Evolutionary conservation across 1,284 basidiomycete genomes (phyloP).

Genomic region (Papiliotrema flavescens): DNA sequence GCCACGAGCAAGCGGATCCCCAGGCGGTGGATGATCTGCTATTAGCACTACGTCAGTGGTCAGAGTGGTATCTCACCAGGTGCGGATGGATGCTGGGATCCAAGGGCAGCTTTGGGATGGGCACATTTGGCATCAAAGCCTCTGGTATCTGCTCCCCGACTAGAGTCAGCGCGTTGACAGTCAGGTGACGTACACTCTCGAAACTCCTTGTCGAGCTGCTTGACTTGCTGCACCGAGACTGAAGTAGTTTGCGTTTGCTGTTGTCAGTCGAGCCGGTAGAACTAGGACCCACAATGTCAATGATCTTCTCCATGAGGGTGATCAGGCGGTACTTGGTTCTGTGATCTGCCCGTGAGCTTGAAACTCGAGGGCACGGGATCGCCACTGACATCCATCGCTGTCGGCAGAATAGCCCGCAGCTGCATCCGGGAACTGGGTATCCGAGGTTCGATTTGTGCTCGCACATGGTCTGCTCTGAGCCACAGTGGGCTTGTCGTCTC

Average conservation of each 20-base stretch:
- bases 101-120: constrained; percentile 38
- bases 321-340: constrained; percentile 40
- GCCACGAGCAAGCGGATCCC: constrained; percentile 43
- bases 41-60: background rate
- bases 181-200: constrained; percentile 29
- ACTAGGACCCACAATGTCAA: constrained; percentile 33
- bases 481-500: too few relatives aligned
- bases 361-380: background rate
- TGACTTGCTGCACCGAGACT: constrained; percentile 30
- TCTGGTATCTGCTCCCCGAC: background rate
- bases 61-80: constrained; percentile 14
- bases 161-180: background rate
- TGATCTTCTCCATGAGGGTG: constrained; percentile 43
- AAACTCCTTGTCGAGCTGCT: constrained; percentile 40
- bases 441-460: constrained; percentile 31
- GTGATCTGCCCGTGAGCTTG: constrained; percentile 26
- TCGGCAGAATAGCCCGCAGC: constrained; percentile 23
- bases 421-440: constrained; percentile 37
- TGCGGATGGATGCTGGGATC: constrained; percentile 39
- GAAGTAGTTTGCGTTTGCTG: constrained; percentile 43
- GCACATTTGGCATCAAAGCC: constrained; percentile 17
- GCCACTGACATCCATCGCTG: constrained; percentile 34
- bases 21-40: constrained; percentile 42
- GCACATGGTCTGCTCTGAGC: constrained; percentile 30
- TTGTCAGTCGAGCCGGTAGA: background rate